Evolutionary conservation across 257 asterid genomes (phyloP).

Genomic region (Scutellaria barbata): DNA sequence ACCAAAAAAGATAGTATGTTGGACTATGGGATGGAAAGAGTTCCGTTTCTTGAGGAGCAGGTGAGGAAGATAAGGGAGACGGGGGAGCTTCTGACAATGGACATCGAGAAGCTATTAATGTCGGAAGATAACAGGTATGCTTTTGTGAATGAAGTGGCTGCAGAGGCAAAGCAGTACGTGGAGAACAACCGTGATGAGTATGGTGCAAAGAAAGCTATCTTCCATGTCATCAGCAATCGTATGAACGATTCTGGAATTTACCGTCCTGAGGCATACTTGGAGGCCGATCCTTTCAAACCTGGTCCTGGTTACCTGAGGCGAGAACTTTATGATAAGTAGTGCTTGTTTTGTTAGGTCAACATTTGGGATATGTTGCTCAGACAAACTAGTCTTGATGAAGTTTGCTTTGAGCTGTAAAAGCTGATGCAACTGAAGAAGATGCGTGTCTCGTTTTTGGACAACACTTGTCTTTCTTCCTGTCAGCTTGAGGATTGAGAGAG

Average conservation of each 20-base stretch:
- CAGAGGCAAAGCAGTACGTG: conserved; percentile 87
- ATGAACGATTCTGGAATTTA: conserved; percentile 84
- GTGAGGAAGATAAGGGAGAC: conserved; percentile 80
- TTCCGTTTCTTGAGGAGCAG: conserved; percentile 91
- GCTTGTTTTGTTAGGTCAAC: neutral
- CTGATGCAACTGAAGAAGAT: neutral
- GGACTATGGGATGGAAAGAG: conserved; percentile 63
- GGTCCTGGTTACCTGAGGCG: conserved; percentile 83
- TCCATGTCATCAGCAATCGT: conserved; percentile 89
- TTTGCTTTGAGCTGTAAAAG: neutral
- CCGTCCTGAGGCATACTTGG: conserved; percentile 84
- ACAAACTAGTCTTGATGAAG: conserved; percentile 5
- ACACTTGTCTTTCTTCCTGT: neutral
- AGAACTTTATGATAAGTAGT: conserved; percentile 51
- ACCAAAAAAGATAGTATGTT: conserved; percentile 60
- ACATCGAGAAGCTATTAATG: conserved; percentile 74
- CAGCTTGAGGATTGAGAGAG: conserved; percentile 7
- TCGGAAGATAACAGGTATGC: conserved; percentile 84
- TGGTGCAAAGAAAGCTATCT: conserved; percentile 86
- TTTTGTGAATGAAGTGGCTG: conserved; percentile 89
- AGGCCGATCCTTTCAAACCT: conserved; percentile 83
- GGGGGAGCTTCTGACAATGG: conserved; percentile 68
- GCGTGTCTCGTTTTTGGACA: neutral
- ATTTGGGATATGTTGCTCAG: neutral
- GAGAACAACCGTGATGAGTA: conserved; percentile 92